Conservation (phyloP, 148 eudicot species). For the Arctostaphylos glauca region DNA sequence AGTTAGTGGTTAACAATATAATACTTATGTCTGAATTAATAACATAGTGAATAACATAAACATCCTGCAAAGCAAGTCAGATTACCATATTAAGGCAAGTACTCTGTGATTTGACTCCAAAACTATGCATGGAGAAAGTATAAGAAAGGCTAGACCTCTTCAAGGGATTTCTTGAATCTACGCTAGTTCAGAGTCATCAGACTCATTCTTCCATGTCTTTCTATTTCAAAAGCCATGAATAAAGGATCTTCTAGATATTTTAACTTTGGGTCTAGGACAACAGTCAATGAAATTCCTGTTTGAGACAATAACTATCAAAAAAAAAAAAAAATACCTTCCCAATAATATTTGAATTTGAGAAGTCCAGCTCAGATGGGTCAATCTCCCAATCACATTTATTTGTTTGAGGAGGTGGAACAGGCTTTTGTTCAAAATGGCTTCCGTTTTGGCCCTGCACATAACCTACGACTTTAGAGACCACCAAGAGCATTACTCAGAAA, state of each 20-base stretch:
- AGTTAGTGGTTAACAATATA: too few relatives aligned
- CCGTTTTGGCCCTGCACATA: constrained; percentile 91
- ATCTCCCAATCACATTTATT: constrained; percentile 97
- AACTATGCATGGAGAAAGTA: not conserved
- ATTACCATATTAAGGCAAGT: not conserved
- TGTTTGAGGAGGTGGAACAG: constrained; percentile 87
- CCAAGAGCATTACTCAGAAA: not conserved
- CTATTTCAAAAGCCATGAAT: not conserved
- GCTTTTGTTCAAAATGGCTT: constrained; percentile 91
- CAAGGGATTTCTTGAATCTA: not conserved
- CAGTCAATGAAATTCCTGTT: not conserved
- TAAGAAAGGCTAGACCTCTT: not conserved
- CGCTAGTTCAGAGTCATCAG: not conserved
- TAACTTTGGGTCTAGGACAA: not conserved
- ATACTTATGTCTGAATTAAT: not conserved
- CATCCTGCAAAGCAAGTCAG: not conserved
- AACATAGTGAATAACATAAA: not conserved
- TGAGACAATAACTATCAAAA: constrained; percentile 10
- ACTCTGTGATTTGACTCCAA: not conserved
- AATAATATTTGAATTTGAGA: constrained; percentile 61
- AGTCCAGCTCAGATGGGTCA: constrained; percentile 89
- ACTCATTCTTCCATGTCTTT: not conserved
- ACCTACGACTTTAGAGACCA: constrained; percentile 16
- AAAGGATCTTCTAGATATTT: constrained; percentile 3
- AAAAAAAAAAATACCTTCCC: constrained; percentile 68